phyloP scores from a whole-genome alignment of 352 stramenopile genomes.

The Globisporangium irregulare region DNA sequence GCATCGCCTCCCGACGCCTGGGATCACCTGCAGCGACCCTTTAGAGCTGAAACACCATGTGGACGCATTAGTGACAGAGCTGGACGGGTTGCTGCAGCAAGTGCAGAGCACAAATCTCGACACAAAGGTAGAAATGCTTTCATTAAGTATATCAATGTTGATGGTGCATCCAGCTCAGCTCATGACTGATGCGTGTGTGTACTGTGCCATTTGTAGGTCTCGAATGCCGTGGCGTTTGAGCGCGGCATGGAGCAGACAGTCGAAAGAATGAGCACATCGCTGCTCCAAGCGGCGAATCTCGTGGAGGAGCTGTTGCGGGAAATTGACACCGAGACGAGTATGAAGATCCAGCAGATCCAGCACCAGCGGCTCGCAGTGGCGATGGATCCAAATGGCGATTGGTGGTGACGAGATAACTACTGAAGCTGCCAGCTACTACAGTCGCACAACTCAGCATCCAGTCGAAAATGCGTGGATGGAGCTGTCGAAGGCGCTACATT shows the following conservation, averaged over 20 bases:
- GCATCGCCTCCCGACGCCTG: constrained; percentile 34
- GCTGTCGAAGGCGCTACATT: neutral
- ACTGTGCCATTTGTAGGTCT: constrained; percentile 20
- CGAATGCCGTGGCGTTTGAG: constrained; percentile 28
- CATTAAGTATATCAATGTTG: neutral
- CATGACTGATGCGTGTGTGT: neutral
- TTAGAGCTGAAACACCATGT: constrained; percentile 31
- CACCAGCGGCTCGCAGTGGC: constrained; percentile 17
- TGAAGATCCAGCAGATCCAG: constrained; percentile 42
- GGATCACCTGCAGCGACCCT: constrained; percentile 19
- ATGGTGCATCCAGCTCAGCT: neutral
- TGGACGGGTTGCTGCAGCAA: constrained; percentile 30
- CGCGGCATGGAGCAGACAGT: constrained; percentile 26
- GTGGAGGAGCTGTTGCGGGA: constrained; percentile 35
- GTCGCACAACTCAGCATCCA: neutral
- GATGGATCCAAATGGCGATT: constrained; percentile 1
- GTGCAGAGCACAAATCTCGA: constrained; percentile 23
- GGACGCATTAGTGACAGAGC: constrained; percentile 21
- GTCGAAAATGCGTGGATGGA: neutral
- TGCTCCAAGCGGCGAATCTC: constrained; percentile 41
- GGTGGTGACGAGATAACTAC: constrained; percentile 6
- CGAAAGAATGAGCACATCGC: constrained; percentile 22
- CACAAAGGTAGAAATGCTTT: constrained; percentile 22
- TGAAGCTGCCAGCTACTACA: neutral
- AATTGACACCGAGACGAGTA: constrained; percentile 38